Base-by-base conservation (phyloP, 768 basidiomycete species). In the Leccinum arenicola region DNA sequence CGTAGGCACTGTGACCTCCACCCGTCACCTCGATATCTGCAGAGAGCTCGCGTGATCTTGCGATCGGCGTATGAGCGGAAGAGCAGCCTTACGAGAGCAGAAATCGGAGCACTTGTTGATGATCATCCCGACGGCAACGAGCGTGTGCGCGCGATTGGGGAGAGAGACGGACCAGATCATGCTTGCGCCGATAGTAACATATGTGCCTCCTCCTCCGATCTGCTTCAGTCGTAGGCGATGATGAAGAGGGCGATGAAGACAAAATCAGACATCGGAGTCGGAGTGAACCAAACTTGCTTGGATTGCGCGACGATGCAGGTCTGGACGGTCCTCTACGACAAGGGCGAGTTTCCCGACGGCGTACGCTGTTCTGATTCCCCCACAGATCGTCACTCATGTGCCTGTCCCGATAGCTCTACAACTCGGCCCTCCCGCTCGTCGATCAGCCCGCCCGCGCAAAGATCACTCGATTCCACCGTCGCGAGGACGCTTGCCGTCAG, bases 151-250 rank as follows among this genome's bases (percentile, higher is more conserved):
- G 48, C 33, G 5, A 40, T 40, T 4, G n/a, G 36, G 3, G 40
- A 12, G 31, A 6, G 2, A 23, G 52, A 52, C 60, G 50, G 59
- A 89, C 89, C 91, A 95, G 69, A 95, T 84, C 29, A 29, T 29
- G 50, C 94, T 82, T 25, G 91, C 86, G 3, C 91, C 94, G 48
- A 96, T 80, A 45, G 80, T 76, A 54, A 90, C 89, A 72, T 90
- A 91, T 0, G 88, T 91, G 3, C 94, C 94, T 1, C 91, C 95
- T 0, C 94, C 94, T 25, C 94, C 94, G 63, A 95, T 93, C 86
- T 94, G 59, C 27, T 27, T 27, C 21, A 21, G 27, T 15, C 12
- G 40, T 33, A 33, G 51, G 75, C 66, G 66, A 84, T 88, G 3
- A 97, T 95, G 76, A 95, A 95, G 84, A 94, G 85, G 6, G 93